Percentiles rank a stretch among this genome's conserved stretches.
phyloP scores from a whole-genome alignment of 352 stramenopile species.

The Blastocystis sp. region DNA sequence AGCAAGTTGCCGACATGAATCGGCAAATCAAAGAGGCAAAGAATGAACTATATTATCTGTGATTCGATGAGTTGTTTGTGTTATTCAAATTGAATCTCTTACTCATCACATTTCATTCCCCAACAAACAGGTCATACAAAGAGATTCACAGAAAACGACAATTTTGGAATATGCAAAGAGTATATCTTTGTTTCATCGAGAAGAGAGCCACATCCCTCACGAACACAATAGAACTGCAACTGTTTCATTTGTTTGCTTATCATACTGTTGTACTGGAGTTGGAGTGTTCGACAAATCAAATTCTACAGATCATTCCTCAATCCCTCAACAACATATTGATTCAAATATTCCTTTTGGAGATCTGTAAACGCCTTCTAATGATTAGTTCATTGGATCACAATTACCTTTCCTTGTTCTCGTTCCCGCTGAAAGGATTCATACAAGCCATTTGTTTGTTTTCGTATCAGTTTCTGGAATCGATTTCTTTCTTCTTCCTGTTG shows the following conservation, averaged over 20 bases:
- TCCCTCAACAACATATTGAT: neutral
- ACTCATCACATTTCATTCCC: too few relatives aligned
- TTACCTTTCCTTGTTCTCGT: neutral
- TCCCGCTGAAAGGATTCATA: neutral
- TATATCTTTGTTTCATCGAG: neutral
- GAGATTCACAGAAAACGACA: neutral
- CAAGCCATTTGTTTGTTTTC: neutral
- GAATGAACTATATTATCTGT: slow-evolving; percentile 9
- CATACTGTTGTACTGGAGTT: slow-evolving; percentile 30
- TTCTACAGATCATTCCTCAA: slow-evolving; percentile 48
- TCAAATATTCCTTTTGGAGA: neutral
- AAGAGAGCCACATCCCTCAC: neutral
- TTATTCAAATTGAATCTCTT: too few relatives aligned
- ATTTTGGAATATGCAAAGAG: neutral
- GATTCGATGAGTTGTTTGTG: neutral
- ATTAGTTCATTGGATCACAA: neutral
- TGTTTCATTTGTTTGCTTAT: neutral
- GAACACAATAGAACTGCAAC: neutral
- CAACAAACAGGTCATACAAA: neutral
- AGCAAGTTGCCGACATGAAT: neutral
- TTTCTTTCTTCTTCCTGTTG: neutral
- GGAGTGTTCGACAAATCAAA: neutral
- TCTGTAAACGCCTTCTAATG: neutral
- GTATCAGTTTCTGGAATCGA: slow-evolving; percentile 11
- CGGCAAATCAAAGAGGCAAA: neutral